Evolutionary conservation across 1,284 basidiomycete genomes (phyloP), one percentile per base, ranked within the genome.

Genomic region (Schizophyllum commune): DNA sequence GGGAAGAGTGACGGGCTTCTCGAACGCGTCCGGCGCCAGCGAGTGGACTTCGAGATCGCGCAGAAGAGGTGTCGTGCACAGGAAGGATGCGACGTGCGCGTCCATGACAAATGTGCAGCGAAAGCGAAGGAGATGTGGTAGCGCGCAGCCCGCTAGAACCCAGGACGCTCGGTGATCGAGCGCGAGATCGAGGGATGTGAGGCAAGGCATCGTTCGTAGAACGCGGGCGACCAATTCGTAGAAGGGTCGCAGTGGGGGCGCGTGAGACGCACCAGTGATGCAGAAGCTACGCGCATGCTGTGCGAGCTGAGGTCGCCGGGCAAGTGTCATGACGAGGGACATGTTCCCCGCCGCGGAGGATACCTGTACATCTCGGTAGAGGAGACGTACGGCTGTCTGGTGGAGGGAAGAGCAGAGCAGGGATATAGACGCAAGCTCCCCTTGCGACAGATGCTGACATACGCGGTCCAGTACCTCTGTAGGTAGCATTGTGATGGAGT

Each of bases 21-120:
- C 39, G 4, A 17, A 13, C 39, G 39, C 39, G 39, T 68, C 63
- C 15, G 67, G 52, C 51, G 74, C 71, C 39, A 71, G 61, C 7
- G 75, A 72, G 62, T 80, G 80, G 62, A 86, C 67, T 68, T 86
- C 80, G 54, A 89, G 78, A 61, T 82, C 76, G 52, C 75, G 66
- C 60, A 90, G 77, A 6, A 74, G 71, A 9, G 82, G 78, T 0
- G 83, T 77, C 58, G 75, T 79, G 56, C 70, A 66, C 60, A 91
- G 80, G 72, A 90, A 90, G 54, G 71, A 68, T 63, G 76, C 74
- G 69, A 88, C 76, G 69, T 82, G 71, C 52, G 70, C 61, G 71
- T 89, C 86, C 64, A 87, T 74, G 60, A 80, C 70, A 67, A 89
- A 83, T 21, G 84, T 82, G 66, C 74, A 83, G 5, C 80, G 75